Base-by-base conservation (phyloP, 192 early-diverging fungal genomes). In the Coemansia sp. region DNA sequence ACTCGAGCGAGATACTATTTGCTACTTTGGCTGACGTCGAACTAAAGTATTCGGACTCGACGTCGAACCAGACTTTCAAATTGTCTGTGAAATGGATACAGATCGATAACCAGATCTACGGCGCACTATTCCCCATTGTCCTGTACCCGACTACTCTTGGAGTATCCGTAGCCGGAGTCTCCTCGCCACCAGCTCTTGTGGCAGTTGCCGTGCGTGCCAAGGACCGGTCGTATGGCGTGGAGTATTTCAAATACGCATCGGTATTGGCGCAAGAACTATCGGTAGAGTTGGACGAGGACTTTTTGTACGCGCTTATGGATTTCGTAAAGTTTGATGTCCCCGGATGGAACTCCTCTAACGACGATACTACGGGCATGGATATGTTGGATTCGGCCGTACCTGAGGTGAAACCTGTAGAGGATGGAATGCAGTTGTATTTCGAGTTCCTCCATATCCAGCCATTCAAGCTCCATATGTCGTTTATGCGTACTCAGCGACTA, bases 91-190 rank as follows among this genome's bases (percentile, higher is more conserved):
- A 94, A 56, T 99, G 97, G 97, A 67, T 97, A 20, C 94, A 96
- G 86, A 89, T 99, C 61, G 98, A 99, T 75, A 99, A 98, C 82
- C 96, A 99, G 75, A 77, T 97, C 3, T 90, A 90, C 60, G 94
- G 91, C 40, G 88, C 90, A 1, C 67, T 92, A 5, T 93, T 90
- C 43, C 95, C 95, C 0, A 97, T 99, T 38, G 87, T 98, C n/a
- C 69, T 99, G 9, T 98, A 97, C 65, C 98, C 98, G 18, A 94
- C 94, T 2, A 88, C 90, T 35, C 74, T 94, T 15, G 90, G 91
- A 6, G 92, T 92, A 64, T 88, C 65, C 5, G 60, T 59, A 0
- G 66, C 92, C 40, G 80, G 75, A 22, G 62, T 69, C 9, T 65
- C 75, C 4, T 44, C 80, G 15, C 80, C 71, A 20, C 90, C 90